Conservation (phyloP, 2,329 filamentous ascomycete species). For the Hypoxylon sp. region DNA sequence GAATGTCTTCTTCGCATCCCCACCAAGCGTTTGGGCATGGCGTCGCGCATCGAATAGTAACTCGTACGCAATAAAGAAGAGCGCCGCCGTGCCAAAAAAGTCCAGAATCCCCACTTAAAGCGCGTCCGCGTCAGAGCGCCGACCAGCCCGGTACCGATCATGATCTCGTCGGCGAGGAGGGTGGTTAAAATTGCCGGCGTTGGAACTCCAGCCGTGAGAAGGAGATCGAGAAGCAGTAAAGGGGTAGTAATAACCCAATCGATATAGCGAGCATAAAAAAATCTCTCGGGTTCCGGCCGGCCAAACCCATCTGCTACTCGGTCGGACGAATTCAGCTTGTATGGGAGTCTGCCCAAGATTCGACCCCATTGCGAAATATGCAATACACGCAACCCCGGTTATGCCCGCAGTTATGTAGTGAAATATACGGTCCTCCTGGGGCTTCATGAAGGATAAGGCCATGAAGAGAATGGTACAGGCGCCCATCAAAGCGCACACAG, state of each 20-base stretch:
- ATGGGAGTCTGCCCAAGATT: constrained; percentile 76
- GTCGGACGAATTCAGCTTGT: constrained; percentile 69
- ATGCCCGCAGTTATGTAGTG: constrained; percentile 75
- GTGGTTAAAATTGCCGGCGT: constrained; percentile 75
- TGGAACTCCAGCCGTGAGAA: constrained; percentile 75
- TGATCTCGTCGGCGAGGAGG: constrained; percentile 74
- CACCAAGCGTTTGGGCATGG: constrained; percentile 69
- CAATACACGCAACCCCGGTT: constrained; percentile 71
- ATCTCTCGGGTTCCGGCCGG: constrained; percentile 71
- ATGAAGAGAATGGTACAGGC: constrained; percentile 68
- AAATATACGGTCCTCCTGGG: constrained; percentile 70
- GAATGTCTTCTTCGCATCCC: constrained; percentile 68
- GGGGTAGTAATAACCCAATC: constrained; percentile 76
- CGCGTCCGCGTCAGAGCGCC: constrained; percentile 73
- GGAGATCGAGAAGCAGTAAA: constrained; percentile 72
- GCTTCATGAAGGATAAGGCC: constrained; percentile 66
- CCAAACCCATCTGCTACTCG: constrained; percentile 60
- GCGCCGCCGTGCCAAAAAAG: constrained; percentile 68
- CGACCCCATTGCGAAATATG: constrained; percentile 78
- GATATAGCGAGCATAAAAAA: constrained; percentile 77
- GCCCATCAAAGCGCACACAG: constrained; percentile 73
- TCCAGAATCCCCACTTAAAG: constrained; percentile 80
- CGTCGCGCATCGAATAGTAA: constrained; percentile 69
- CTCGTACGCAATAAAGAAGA: constrained; percentile 73
- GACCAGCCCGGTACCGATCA: constrained; percentile 77